A percentile compares a stretch with the other conserved stretches of the same genome.
Conservation (phyloP, 169 alveolate species). For the Babesia sp. region DNA sequence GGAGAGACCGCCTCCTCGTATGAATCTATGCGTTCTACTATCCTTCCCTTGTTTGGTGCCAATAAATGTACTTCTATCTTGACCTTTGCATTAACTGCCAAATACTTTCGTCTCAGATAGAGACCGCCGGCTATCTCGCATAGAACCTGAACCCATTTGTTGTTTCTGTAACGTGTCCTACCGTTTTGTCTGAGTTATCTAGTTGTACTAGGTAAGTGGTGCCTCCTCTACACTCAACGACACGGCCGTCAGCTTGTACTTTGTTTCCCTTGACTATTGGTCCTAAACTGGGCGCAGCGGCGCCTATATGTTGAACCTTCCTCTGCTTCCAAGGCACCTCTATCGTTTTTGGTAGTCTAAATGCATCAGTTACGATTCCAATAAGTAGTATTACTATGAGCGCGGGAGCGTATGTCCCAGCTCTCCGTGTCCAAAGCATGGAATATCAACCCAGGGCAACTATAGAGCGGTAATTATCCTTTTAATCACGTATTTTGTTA, state of each 20-base stretch:
- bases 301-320: not conserved
- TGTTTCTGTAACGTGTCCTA: not conserved
- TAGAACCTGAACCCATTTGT: slow-evolving; percentile 7
- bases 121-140: slow-evolving; percentile 55
- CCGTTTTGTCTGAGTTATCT: slow-evolving; percentile 33
- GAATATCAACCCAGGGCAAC: not conserved
- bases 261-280: slow-evolving; percentile 38
- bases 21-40: slow-evolving; percentile 29
- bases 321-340: not conserved
- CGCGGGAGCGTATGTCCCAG: slow-evolving; percentile 5
- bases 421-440: not conserved
- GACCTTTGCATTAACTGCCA: slow-evolving; percentile 38
- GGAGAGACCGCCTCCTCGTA: not conserved
- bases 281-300: slow-evolving; percentile 3
- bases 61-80: slow-evolving; percentile 51
- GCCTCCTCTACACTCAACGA: slow-evolving; percentile 49
- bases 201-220: slow-evolving; percentile 44
- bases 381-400: not conserved
- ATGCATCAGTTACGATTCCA: not conserved
- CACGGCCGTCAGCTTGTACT: slow-evolving; percentile 39
- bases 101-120: slow-evolving; percentile 13
- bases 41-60: slow-evolving; percentile 53
- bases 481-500: too few relatives aligned
- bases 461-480: not conserved
- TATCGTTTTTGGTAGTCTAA: not conserved